Evolutionary conservation across 2,329 filamentous ascomycete species (phyloP), one percentile per base, ranked within the genome.

Genomic region (Colletotrichum musicola): DNA sequence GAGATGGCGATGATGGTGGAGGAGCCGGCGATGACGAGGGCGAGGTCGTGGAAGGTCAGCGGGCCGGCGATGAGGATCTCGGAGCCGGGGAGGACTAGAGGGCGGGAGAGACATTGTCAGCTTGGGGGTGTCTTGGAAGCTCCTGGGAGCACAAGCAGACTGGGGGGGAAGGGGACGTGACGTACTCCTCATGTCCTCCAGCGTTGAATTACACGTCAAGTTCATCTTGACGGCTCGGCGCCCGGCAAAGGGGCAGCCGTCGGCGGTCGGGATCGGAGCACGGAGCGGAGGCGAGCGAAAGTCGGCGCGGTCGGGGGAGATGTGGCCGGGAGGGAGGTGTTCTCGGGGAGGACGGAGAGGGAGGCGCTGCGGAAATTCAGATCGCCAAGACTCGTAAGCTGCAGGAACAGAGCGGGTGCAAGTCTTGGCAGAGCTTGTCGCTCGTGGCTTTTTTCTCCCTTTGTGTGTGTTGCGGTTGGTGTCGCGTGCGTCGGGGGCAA

Each of bases 21-120:
- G 53, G 77, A 81, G 50, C 81, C 85, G 27, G 81, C 80, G 50
- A 89, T 82, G 68, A 88, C 80, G 68, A 87, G 78, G 40, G 86
- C 85, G 38, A 89, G 78, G 51, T 84, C 75, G 73, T 89, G 87
- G 72, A 89, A 89, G 71, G 83, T 87, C 64, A 88, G 74, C 56
- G 77, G 72, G 35, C 85, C 84, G 59, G 80, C 81, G 68, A 89
- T 77, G 54, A 80, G 75, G 54, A 77, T 77, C 76, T 89, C 86
- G 38, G 82, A 82, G 64, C 79, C 82, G 27, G 79, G 77, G 63
- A 77, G 73, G 72, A 84, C 83, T 85, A 72, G 9, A 42, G 40
- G 18, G 27, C 44, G 38, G 44, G 25, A 55, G 35, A 50, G 51
- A 42, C 16, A n/a, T 1, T 30, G 44, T 62, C 35, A 64, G 66